Evolutionary conservation across 345 rosid species (phyloP), one percentile per base, ranked within the genome.

Genomic region (Moringa oleifera): DNA sequence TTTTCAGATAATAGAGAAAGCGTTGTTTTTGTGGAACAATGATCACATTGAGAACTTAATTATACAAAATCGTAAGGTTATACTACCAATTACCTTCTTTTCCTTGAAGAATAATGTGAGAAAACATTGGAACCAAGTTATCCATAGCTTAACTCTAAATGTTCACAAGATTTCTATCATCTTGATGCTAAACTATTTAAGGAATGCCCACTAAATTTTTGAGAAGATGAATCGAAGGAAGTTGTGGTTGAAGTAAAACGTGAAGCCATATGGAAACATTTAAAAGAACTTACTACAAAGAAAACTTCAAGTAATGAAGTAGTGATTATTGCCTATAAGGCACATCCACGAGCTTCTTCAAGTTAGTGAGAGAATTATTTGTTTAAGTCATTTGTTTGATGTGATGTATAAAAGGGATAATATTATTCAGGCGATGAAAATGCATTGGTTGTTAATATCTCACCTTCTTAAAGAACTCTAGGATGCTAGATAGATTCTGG

Each of bases 61-160:
- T 57, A 63, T 63, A 56, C 81, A 80, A 66, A 76, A 80, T 31
- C 73, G 77, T 33, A 77, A 62, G 54, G 73, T 76, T 19, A 68
- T 80, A 68, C 61, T 80, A 41, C 84, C 84, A 7, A 66, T 80
- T 60, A 76, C 76, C 67, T 73, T 76, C 77, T 75, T 79, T 18
- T 71, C 74, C 57, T 60, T 80, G 20, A 77, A 80, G 75, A 74
- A 68, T 60, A 80, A 80, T 57, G 76, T 77, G 22, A 70, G 70
- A 51, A 71, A 63, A 64, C 84, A 80, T 66, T 80, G 84, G 84
- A 80, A 76, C 63, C 84, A 76, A 59, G 75, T 79, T 9, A 73
- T 46, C n/a, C n/a, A n/a, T n/a, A n/a, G n/a, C n/a, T n/a, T n/a
- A n/a, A n/a, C n/a, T n/a, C n/a, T n/a, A n/a, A 80, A 80, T 53